phyloP scores from a whole-genome alignment of 805 yeast genomes.

The Candida golubevii region DNA sequence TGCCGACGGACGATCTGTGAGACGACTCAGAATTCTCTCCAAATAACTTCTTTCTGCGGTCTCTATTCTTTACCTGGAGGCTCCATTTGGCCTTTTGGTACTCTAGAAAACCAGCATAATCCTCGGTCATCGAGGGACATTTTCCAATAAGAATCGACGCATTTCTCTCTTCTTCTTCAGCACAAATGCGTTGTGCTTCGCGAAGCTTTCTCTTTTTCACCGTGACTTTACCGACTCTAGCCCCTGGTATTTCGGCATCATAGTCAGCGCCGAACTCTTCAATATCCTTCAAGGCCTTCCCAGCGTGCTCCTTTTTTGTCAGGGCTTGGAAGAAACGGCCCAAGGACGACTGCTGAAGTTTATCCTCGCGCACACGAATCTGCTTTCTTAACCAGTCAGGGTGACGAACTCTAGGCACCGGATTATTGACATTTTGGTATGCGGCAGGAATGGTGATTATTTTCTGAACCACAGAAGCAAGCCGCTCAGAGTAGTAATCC shows the following conservation, averaged over 20 bases:
- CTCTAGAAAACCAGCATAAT: conserved; percentile 62
- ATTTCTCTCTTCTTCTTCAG: conserved; percentile 45
- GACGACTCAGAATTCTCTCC: conserved; percentile 58
- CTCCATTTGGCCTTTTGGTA: conserved; percentile 90
- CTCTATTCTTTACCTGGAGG: conserved; percentile 65
- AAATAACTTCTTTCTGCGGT: conserved; percentile 70
- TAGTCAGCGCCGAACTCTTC: conserved; percentile 59
- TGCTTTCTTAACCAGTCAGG: conserved; percentile 86
- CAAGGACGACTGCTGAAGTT: conserved; percentile 66
- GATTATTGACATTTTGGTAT: conserved; percentile 78
- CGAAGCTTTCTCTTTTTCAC: conserved; percentile 42
- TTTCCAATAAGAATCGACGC: conserved; percentile 45
- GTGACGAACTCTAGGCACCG: conserved; percentile 90
- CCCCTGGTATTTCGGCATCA: conserved; percentile 21
- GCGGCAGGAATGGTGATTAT: conserved; percentile 98
- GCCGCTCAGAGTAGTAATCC: conserved; percentile 85
- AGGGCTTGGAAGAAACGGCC: conserved; percentile 51
- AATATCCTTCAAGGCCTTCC: conserved; percentile 51
- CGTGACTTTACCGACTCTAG: conserved; percentile 43
- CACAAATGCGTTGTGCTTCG: conserved; percentile 15
- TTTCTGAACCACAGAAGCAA: conserved; percentile 90
- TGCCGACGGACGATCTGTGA: conserved; percentile 58
- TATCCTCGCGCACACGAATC: conserved; percentile 58
- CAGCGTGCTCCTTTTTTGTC: conserved; percentile 34
- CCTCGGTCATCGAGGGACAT: conserved; percentile 64